These are phyloP conservation scores for Ascochyta viciae-villosae DNA, from an alignment of 2,329 filamentous ascomycete genomes.

Conservation along the genomic window DNA sequence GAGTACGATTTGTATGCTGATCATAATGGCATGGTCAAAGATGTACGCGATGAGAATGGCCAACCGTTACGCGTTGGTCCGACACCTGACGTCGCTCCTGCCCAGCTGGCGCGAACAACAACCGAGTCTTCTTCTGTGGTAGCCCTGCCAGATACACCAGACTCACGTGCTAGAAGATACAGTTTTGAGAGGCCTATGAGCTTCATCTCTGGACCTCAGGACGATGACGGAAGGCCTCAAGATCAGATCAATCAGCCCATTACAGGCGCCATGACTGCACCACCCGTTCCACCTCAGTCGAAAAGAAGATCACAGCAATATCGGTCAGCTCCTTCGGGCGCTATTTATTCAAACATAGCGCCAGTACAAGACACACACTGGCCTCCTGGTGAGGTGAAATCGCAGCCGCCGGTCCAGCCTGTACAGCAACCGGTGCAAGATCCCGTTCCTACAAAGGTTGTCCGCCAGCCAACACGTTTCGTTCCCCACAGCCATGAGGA, in stretches of 20 bases:
- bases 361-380: conserved; percentile 13
- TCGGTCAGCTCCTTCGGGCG: conserved; percentile 5
- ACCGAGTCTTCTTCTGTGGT: conserved; percentile 8
- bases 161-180: conserved; percentile 33
- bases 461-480: conserved; percentile 12
- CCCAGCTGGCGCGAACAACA: conserved; percentile 14
- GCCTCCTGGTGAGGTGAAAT: conserved; percentile 2
- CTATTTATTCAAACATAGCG: conserved; percentile 20
- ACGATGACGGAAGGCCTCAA: conserved; percentile 44
- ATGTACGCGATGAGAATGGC: conserved; percentile 38
- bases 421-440: conserved; percentile 5
- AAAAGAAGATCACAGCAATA: conserved; percentile 20
- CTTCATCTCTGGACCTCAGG: conserved; percentile 44
- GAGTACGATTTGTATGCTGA: conserved; percentile 49
- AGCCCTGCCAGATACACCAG: conserved; percentile 18
- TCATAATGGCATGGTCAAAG: conserved; percentile 48
- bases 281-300: conserved; percentile 14
- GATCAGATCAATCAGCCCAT: conserved; percentile 44
- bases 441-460: conserved; percentile 7
- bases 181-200: conserved; percentile 48
- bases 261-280: conserved; percentile 11
- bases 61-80: conserved; percentile 34
- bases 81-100: conserved; percentile 2
- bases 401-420: conserved; percentile 8
- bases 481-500: conserved; percentile 1